Percentiles rank a stretch among this genome's conserved stretches.
Evolutionary conservation across 2,329 filamentous ascomycete genomes (phyloP).

Genomic region (Coniochaeta sp.): DNA sequence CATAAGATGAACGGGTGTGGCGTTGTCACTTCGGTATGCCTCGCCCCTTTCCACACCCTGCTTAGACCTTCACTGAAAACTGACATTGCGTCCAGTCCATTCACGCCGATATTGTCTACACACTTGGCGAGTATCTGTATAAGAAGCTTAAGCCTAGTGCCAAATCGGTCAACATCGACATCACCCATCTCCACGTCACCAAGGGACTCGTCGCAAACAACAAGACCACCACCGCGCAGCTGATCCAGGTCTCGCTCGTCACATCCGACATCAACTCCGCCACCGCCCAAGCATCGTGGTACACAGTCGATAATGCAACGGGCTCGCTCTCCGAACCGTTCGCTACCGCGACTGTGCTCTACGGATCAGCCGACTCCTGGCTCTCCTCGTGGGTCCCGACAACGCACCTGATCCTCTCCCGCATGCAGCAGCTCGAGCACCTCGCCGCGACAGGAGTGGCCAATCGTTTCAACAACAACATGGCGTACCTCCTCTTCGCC

Average conservation of each 20-base stretch:
- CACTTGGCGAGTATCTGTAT: constrained; percentile 52
- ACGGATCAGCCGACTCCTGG: constrained; percentile 44
- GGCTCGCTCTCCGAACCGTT: constrained; percentile 25
- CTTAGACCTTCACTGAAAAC: background rate
- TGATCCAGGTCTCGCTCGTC: constrained; percentile 20
- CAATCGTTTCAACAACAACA: constrained; percentile 52
- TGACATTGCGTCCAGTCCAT: constrained; percentile 24
- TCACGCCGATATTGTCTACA: constrained; percentile 59
- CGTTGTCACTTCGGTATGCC: constrained; percentile 36
- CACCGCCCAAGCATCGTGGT: constrained; percentile 34
- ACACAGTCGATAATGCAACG: constrained; percentile 24
- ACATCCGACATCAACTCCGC: constrained; percentile 36
- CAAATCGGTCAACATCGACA: constrained; percentile 28
- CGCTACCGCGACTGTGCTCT: constrained; percentile 43
- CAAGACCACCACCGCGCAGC: constrained; percentile 19
- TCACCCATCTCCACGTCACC: constrained; percentile 28
- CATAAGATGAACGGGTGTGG: constrained; percentile 34
- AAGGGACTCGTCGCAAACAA: constrained; percentile 22
- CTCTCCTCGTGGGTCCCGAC: constrained; percentile 46
- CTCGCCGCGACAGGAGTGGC: constrained; percentile 49
- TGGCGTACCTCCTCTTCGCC: constrained; percentile 50
- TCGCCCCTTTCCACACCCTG: background rate
- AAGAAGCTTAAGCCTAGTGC: constrained; percentile 39
- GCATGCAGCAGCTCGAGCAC: constrained; percentile 34
- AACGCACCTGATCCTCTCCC: constrained; percentile 47